These are phyloP conservation scores for Scheffersomyces titani DNA, from an alignment of 1,139 yeast species.

Conservation along the genomic window DNA sequence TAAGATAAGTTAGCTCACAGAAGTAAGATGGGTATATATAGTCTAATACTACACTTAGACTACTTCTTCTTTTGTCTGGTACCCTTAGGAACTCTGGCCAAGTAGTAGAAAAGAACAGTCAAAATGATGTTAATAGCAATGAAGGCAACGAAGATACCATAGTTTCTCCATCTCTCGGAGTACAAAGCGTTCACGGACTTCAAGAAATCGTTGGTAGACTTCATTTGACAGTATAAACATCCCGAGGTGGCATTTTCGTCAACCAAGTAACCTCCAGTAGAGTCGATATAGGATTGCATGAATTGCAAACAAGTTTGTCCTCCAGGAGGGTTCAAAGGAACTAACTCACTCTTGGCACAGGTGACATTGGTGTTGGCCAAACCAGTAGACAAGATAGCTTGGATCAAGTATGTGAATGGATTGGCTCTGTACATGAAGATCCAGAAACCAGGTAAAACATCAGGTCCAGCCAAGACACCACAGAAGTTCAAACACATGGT, in stretches of 20 bases:
- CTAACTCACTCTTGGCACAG: constrained; percentile 51
- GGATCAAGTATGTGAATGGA: constrained; percentile 65
- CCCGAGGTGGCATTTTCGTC: constrained; percentile 42
- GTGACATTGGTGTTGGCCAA: constrained; percentile 50
- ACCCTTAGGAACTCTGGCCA: constrained; percentile 33
- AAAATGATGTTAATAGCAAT: constrained; percentile 21
- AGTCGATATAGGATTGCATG: constrained; percentile 43
- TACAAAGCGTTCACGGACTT: constrained; percentile 40
- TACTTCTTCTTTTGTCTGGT: constrained; percentile 25
- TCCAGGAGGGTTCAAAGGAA: constrained; percentile 44
- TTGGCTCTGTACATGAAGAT: constrained; percentile 63
- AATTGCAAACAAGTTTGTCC: constrained; percentile 58
- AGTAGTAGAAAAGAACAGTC: constrained; percentile 24
- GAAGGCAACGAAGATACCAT: constrained; percentile 52
- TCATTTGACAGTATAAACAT: constrained; percentile 55
- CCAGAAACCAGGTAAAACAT: constrained; percentile 50
- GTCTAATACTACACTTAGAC: background rate
- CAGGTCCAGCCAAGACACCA: constrained; percentile 73
- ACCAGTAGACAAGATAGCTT: constrained; percentile 54
- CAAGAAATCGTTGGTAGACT: constrained; percentile 54
- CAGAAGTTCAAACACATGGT: constrained; percentile 74
- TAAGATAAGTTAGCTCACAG: background rate
- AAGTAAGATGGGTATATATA: background rate
- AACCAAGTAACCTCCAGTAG: constrained; percentile 52
- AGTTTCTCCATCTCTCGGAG: constrained; percentile 65